These are phyloP conservation scores for Botrytis squamosa DNA, from an alignment of 2,329 filamentous ascomycete genomes.

Conservation along the genomic window DNA sequence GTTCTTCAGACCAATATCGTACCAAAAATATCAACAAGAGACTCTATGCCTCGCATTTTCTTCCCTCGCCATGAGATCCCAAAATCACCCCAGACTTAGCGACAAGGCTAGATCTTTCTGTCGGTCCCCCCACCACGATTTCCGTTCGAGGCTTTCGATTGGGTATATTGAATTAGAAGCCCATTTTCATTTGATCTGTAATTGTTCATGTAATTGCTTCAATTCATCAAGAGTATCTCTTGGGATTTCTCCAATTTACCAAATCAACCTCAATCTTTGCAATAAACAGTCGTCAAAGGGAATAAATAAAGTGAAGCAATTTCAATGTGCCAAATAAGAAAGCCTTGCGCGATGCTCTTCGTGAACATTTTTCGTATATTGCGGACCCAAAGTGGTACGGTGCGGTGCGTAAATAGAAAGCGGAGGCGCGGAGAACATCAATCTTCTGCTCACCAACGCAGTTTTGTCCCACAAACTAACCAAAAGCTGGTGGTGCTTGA, in stretches of 20 bases:
- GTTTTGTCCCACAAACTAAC: not conserved
- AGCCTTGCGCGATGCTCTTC: not conserved
- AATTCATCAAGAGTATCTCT: not conserved
- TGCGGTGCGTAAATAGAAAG: not conserved
- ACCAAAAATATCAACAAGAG: not conserved
- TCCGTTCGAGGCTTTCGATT: not conserved
- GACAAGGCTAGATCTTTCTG: not conserved
- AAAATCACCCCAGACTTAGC: not conserved
- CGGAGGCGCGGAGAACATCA: conserved; percentile 17
- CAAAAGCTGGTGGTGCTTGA: conserved; percentile 14
- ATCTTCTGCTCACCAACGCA: not conserved
- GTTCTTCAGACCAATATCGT: not conserved
- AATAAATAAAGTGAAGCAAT: not conserved
- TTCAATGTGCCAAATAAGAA: not conserved
- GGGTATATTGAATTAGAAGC: not conserved
- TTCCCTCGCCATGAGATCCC: not conserved
- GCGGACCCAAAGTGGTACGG: conserved; percentile 15
- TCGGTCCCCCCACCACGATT: no score
- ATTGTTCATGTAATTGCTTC: not conserved
- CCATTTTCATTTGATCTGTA: not conserved
- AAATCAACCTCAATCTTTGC: not conserved
- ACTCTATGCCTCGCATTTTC: not conserved
- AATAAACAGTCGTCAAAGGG: no score
- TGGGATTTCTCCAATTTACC: not conserved
- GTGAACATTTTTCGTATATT: not conserved